Conservation (phyloP, 1,139 yeast genomes). For the Debaryomycetaceae sp. region DNA sequence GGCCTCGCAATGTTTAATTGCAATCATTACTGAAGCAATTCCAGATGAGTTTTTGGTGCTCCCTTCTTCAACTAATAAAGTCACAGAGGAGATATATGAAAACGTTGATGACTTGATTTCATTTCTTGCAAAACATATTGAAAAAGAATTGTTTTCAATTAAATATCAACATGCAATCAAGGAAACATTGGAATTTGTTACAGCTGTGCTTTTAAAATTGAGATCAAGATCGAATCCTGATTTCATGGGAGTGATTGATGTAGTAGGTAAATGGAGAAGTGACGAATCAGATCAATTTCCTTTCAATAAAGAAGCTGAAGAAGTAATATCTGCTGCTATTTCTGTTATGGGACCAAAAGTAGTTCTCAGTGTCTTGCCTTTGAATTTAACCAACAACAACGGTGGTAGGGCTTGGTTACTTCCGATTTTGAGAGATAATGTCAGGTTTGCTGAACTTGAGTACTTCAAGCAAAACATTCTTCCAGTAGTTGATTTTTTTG, state of each 20-base stretch:
- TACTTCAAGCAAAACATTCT: slow-evolving; percentile 62
- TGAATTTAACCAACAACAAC: slow-evolving; percentile 55
- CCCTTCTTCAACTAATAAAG: slow-evolving; percentile 41
- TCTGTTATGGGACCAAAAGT: slow-evolving; percentile 82
- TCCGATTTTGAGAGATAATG: slow-evolving; percentile 88
- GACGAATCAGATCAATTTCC: slow-evolving; percentile 69
- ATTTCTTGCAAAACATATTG: slow-evolving; percentile 48
- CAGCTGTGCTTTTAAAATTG: slow-evolving; percentile 62
- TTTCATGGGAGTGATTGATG: slow-evolving; percentile 60
- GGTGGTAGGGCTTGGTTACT: slow-evolving; percentile 93
- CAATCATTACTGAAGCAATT: slow-evolving; percentile 64
- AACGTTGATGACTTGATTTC: slow-evolving; percentile 52
- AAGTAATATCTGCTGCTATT: slow-evolving; percentile 74
- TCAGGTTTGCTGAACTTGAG: slow-evolving; percentile 64
- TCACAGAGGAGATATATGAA: slow-evolving; percentile 48
- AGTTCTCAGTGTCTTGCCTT: slow-evolving; percentile 70
- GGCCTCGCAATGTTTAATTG: slow-evolving; percentile 84
- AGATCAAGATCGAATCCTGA: slow-evolving; percentile 72
- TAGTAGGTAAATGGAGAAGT: slow-evolving; percentile 85
- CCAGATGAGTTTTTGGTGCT: slow-evolving; percentile 56
- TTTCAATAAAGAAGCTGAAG: slow-evolving; percentile 74
- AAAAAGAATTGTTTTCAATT: slow-evolving; percentile 62
- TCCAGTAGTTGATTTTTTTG: slow-evolving; percentile 66
- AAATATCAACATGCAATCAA: slow-evolving; percentile 75
- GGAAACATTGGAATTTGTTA: slow-evolving; percentile 67